Evolutionary conservation across 768 basidiomycete genomes (phyloP).

Genomic region (Leccinum subtestaceum): DNA sequence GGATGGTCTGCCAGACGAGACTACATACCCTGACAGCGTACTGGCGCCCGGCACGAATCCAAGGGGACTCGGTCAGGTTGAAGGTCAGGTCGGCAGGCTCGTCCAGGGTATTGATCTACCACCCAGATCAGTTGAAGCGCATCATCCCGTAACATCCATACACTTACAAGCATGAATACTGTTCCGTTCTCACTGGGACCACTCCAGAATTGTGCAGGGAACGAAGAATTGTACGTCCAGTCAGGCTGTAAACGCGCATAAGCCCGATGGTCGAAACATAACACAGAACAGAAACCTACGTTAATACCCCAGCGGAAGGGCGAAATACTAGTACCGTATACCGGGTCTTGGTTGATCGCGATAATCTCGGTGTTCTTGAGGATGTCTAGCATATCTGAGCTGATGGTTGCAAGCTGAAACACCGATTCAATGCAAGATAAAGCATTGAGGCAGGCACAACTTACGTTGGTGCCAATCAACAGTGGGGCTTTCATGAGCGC

Average conservation of each 20-base stretch:
- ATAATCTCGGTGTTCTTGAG: conserved; percentile 61
- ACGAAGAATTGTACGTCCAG: conserved; percentile 37
- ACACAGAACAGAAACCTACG: conserved; percentile 34
- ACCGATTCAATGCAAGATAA: neutral
- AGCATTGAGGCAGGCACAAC: conserved; percentile 12
- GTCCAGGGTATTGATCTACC: conserved; percentile 55
- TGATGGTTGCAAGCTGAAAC: conserved; percentile 48
- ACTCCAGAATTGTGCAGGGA: conserved; percentile 68
- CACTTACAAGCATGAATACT: conserved; percentile 60
- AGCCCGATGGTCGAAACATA: neutral
- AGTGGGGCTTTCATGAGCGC: conserved; percentile 65
- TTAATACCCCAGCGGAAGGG: conserved; percentile 70
- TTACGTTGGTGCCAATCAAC: conserved; percentile 57
- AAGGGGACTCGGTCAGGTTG: conserved; percentile 64
- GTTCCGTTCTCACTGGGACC: conserved; percentile 61
- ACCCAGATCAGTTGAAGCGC: neutral
- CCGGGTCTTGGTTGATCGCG: conserved; percentile 65
- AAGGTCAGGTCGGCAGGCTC: conserved; percentile 56
- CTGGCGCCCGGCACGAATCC: conserved; percentile 63
- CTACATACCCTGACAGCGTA: conserved; percentile 56
- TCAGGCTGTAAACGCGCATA: conserved; percentile 27
- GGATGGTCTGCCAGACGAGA: neutral
- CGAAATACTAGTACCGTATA: conserved; percentile 57
- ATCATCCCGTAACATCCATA: neutral
- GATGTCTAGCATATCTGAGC: conserved; percentile 48